Evolutionary conservation across 2,329 filamentous ascomycete species (phyloP), one percentile per base, ranked within the genome.

Genomic region (Cordyceps farinosa): DNA sequence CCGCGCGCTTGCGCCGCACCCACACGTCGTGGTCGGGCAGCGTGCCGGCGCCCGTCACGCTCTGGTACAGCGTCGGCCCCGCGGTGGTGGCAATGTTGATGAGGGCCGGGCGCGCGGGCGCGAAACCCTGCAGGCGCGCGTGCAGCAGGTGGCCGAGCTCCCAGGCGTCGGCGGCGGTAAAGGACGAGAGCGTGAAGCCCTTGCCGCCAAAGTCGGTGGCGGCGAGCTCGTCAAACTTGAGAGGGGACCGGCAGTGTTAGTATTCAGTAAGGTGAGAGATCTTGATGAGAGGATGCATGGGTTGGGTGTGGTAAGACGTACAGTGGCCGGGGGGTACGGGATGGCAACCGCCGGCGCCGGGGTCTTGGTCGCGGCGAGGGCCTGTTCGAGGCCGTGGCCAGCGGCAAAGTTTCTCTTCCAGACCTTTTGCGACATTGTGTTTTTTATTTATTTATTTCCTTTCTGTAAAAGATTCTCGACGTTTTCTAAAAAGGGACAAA

Each of bases 21-120:
- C 88, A 91, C 34, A 76, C 76, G 72, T 90, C 87, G 70, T 90
- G 89, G 73, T 94, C 91, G 0, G 90, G 88, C 65, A 83, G 80
- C 5, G 86, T 85, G 7, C 90, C 90, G 0, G 84, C 77, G 47
- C 89, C 84, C 0, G 87, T 89, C 4, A 84, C 85, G 64, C 81
- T 79, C 72, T 92, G 90, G 79, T 92, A 94, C 27, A 94, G 76
- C 1, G 86, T 79, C 69, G 90, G 88, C 67, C 74, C 75, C 70
- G 84, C 82, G 63, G 85, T 79, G n/a, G 87, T 80, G 38, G 82
- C 78, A 74, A 91, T 90, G 70, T 85, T 84, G 70, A 91, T 84
- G 40, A 90, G 77, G 0, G 87, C 81, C 52, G 81, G 80, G 8
- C 71, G 68, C 15, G 65, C 60, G 9, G 69, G 42, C 8, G 80